These are phyloP conservation scores for Leccinum olivaceopallidum DNA, from an alignment of 768 basidiomycete genomes.

Conservation along the genomic window DNA sequence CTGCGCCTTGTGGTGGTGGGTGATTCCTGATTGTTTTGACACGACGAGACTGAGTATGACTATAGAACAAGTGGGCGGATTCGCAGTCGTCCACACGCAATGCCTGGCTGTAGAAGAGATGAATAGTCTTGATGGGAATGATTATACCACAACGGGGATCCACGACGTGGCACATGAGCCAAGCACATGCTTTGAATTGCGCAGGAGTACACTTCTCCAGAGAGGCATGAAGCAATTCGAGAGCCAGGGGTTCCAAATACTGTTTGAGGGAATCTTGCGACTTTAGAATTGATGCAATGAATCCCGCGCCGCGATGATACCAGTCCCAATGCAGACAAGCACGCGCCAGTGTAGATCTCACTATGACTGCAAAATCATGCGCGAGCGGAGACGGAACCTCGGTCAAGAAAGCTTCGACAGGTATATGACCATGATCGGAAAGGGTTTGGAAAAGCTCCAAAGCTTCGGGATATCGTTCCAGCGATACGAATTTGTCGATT, in stretches of 20 bases:
- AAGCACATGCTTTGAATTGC: slow-evolving; percentile 42
- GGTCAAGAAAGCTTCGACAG: slow-evolving; percentile 44
- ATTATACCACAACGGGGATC: slow-evolving; percentile 26
- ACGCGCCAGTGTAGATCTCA: slow-evolving; percentile 49
- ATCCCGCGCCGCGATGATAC: slow-evolving; percentile 41
- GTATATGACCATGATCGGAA: slow-evolving; percentile 44
- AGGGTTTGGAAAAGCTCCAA: slow-evolving; percentile 52
- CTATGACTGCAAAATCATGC: slow-evolving; percentile 46
- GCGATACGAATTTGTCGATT: slow-evolving; percentile 41
- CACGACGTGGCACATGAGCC: slow-evolving; percentile 44
- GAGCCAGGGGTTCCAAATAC: slow-evolving; percentile 36
- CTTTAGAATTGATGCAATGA: slow-evolving; percentile 36
- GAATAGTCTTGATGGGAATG: slow-evolving; percentile 46
- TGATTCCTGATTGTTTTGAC: slow-evolving; percentile 40
- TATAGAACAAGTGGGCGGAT: slow-evolving; percentile 49
- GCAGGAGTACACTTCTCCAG: slow-evolving; percentile 36
- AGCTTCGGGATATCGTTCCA: slow-evolving; percentile 37
- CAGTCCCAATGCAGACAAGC: slow-evolving; percentile 58
- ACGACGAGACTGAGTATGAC: slow-evolving; percentile 39
- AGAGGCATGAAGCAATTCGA: slow-evolving; percentile 46
- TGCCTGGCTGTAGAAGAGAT: slow-evolving; percentile 48
- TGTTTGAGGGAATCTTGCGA: slow-evolving; percentile 23
- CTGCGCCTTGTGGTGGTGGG: slow-evolving; percentile 47
- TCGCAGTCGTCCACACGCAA: slow-evolving; percentile 25
- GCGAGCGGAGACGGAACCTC: slow-evolving; percentile 33